phyloP scores from a whole-genome alignment of 1,139 yeast genomes.

The Scheffersomyces parashehatae region DNA sequence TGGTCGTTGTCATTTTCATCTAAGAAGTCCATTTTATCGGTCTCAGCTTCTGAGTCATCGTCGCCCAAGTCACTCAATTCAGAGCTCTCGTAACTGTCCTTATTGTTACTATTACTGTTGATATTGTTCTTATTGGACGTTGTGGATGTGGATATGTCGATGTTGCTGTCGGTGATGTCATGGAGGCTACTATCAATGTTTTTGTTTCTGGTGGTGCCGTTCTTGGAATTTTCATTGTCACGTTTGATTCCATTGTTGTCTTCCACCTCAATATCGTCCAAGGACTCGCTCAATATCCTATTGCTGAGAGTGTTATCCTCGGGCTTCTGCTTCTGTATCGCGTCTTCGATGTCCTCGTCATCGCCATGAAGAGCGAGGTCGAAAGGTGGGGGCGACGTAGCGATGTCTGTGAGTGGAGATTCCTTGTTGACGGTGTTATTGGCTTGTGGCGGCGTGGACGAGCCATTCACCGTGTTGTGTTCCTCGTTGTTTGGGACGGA shows the following conservation, averaged over 20 bases:
- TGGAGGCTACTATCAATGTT: constrained; percentile 4
- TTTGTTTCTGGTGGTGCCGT: neutral
- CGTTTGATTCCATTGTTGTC: neutral
- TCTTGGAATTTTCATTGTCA: constrained; percentile 14
- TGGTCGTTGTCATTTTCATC: constrained; percentile 29
- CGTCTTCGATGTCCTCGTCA: constrained; percentile 8
- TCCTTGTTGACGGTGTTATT: constrained; percentile 16
- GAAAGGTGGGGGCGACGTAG: constrained; percentile 41
- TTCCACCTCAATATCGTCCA: neutral
- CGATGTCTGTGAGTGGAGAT: constrained; percentile 43
- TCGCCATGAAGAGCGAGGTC: constrained; percentile 19
- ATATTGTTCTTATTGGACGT: neutral
- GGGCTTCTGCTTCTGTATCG: neutral
- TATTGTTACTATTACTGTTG: constrained; percentile 1
- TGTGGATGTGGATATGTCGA: constrained; percentile 3
- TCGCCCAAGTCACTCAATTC: constrained; percentile 62
- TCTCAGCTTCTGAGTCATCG: constrained; percentile 75
- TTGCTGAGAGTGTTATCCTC: constrained; percentile 2
- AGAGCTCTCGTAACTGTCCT: constrained; percentile 40
- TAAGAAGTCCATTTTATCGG: constrained; percentile 68
- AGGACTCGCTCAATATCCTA: neutral
- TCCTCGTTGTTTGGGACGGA: too few species aligned
- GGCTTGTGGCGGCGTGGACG: constrained; percentile 1
- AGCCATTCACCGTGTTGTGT: neutral
- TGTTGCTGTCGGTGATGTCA: neutral